These are phyloP conservation scores for Penicillium polonicum DNA, from an alignment of 2,329 filamentous ascomycete genomes.

Conservation along the genomic window DNA sequence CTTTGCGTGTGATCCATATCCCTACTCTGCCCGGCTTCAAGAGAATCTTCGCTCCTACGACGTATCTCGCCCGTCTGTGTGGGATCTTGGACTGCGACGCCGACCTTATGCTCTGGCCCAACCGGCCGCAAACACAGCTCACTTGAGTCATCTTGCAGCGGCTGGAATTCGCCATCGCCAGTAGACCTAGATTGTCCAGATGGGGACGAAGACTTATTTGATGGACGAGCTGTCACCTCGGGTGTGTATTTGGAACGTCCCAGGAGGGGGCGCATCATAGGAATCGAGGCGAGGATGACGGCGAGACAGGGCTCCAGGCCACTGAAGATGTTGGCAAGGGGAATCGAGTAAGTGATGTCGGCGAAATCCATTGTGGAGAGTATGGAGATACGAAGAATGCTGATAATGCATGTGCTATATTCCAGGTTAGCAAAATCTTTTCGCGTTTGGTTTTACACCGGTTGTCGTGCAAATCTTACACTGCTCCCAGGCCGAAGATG, in stretches of 20 bases:
- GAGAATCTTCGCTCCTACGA: neutral
- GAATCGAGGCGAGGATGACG: constrained; percentile 43
- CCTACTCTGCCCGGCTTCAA: neutral
- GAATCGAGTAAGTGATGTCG: constrained; percentile 38
- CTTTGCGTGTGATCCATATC: neutral
- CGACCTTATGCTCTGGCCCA: constrained; percentile 14
- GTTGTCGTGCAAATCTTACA: constrained; percentile 18
- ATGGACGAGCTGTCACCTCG: constrained; percentile 15
- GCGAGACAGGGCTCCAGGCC: constrained; percentile 43
- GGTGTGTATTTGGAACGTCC: constrained; percentile 21
- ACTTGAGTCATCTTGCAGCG: constrained; percentile 30
- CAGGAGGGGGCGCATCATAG: constrained; percentile 44
- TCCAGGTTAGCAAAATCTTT: neutral
- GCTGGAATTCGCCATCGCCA: constrained; percentile 24
- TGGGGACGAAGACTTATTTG: neutral
- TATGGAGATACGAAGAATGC: constrained; percentile 35
- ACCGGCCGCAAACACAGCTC: constrained; percentile 29
- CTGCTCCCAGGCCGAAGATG: constrained; percentile 24
- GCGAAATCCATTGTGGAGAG: constrained; percentile 36
- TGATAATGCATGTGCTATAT: constrained; percentile 38
- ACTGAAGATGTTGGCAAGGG: constrained; percentile 38
- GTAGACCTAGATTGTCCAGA: constrained; percentile 4
- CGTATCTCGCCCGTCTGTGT: neutral
- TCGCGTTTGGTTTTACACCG: neutral
- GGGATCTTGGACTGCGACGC: neutral